Base-by-base conservation (phyloP, 768 basidiomycete genomes). In the Xanthoconium purpureum region DNA sequence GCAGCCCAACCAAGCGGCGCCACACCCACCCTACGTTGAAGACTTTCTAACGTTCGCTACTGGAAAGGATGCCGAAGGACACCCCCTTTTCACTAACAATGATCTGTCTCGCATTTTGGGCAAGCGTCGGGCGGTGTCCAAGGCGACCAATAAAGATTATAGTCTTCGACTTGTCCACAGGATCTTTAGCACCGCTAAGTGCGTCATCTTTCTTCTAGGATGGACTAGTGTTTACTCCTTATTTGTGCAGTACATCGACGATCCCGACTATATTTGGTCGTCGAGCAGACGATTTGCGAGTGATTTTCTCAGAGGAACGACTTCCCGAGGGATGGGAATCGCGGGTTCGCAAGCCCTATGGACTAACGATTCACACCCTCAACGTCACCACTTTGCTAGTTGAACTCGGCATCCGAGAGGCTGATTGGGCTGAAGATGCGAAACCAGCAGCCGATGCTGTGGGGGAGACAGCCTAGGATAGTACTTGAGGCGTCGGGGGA, bases 291-390 rank as follows among this genome's bases (percentile, higher is more conserved):
- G 85, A 86, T 54, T 61, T 91, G 36, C 71, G 78, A 39, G 60
- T 77, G 0, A 63, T 89, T 47, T 68, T 92, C 17, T 66, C 75
- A 10, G 86, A 92, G 45, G 89, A 92, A 60, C 80, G 88, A 14
- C 65, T 92, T 35, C 84, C 85, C 0, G 77, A 85, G 0, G 83
- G 83, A 18, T 91, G 88, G 87, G 87, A 90, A 65, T 77, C 88
- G 0, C 73, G 79, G 15, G 68, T 83, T 33, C 75, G 78, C n/a
- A 71, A 77, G 36, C 80, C 72, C 0, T 72, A 77, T 52, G 89
- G 89, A 0, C 68, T 90, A 35, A 89, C 88, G 0, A 70, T 91
- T 9, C 44, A 71, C 14, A 66, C 67, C 10, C 82, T 88, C 73
- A 87, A 90, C 63, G n/a, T 42, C 17, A 40, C 50, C 13, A 17